Conservation (phyloP, 1,284 basidiomycete genomes). For the Leccinum variabile region DNA sequence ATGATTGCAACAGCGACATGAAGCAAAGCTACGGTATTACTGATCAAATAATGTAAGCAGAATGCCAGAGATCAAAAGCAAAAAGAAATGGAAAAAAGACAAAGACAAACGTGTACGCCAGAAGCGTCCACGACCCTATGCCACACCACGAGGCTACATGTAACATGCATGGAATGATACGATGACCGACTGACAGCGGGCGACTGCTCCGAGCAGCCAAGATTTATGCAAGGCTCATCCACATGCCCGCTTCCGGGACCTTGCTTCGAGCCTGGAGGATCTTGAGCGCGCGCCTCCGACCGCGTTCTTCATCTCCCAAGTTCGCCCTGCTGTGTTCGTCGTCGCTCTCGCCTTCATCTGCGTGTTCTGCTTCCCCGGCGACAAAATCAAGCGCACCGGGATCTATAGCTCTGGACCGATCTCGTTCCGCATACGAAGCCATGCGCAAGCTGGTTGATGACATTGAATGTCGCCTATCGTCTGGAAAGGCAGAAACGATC, state of each 20-base stretch:
- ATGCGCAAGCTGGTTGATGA: constrained; percentile 54
- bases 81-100: not conserved
- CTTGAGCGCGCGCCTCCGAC: constrained; percentile 58
- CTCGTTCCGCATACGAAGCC: constrained; percentile 65
- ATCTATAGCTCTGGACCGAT: constrained; percentile 59
- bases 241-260: constrained; percentile 69
- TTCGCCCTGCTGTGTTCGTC: constrained; percentile 30
- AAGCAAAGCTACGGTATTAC: constrained; percentile 35
- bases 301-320: constrained; percentile 39
- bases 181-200: not conserved
- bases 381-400: constrained; percentile 67
- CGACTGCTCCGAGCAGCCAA: not conserved
- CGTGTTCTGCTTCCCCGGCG: constrained; percentile 46
- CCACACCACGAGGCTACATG: constrained; percentile 8
- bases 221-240: constrained; percentile 65
- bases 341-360: constrained; percentile 41
- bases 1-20: constrained; percentile 34
- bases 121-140: constrained; percentile 2
- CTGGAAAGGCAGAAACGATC: constrained; percentile 29
- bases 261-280: constrained; percentile 64
- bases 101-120: constrained; percentile 13
- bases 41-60: constrained; percentile 36
- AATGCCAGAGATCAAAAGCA: constrained; percentile 1
- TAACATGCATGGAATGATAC: not conserved
- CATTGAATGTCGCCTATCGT: constrained; percentile 20